Percentiles rank a stretch among this genome's conserved stretches.
Conservation (phyloP, 2,329 filamentous ascomycete species). For the Aspergillus tamarii region DNA sequence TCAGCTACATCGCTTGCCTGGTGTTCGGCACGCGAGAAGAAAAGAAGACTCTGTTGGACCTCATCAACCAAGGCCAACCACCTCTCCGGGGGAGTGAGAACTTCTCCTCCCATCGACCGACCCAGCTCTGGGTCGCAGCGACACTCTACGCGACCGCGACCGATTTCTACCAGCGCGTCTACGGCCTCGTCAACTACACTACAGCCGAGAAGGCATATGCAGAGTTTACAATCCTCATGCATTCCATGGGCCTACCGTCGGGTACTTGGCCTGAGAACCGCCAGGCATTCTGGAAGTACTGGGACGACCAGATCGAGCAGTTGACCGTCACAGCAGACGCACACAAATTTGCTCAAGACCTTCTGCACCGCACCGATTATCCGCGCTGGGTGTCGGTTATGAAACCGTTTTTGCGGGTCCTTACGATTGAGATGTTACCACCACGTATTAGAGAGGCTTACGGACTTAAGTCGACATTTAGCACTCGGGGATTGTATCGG, state of each 20-base stretch:
- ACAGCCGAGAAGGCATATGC: slow-evolving; percentile 36
- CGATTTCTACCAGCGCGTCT: slow-evolving; percentile 42
- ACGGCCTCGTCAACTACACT: slow-evolving; percentile 34
- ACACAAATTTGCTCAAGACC: slow-evolving; percentile 33
- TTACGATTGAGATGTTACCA: slow-evolving; percentile 40
- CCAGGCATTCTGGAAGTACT: slow-evolving; percentile 40
- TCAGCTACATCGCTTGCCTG: slow-evolving; percentile 39
- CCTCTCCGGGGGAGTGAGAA: slow-evolving; percentile 26
- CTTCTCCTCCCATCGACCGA: slow-evolving; percentile 26
- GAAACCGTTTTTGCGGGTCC: slow-evolving; percentile 35
- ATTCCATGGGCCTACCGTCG: slow-evolving; percentile 30
- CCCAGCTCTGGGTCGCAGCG: slow-evolving; percentile 38
- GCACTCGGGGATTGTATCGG: slow-evolving; percentile 33
- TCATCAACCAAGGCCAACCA: slow-evolving; percentile 27
- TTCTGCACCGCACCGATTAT: slow-evolving; percentile 29
- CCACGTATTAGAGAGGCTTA: slow-evolving; percentile 38
- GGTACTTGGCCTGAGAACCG: slow-evolving; percentile 36
- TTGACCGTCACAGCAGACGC: slow-evolving; percentile 34
- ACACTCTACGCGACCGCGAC: slow-evolving; percentile 41
- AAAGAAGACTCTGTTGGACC: slow-evolving; percentile 32
- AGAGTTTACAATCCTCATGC: slow-evolving; percentile 35
- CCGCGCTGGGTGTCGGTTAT: slow-evolving; percentile 34
- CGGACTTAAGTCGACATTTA: slow-evolving; percentile 33
- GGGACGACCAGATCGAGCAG: slow-evolving; percentile 35
- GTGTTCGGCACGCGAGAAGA: slow-evolving; percentile 37